Base-by-base conservation (phyloP, 2,329 filamentous ascomycete species). In the Ramularia endophylla region DNA sequence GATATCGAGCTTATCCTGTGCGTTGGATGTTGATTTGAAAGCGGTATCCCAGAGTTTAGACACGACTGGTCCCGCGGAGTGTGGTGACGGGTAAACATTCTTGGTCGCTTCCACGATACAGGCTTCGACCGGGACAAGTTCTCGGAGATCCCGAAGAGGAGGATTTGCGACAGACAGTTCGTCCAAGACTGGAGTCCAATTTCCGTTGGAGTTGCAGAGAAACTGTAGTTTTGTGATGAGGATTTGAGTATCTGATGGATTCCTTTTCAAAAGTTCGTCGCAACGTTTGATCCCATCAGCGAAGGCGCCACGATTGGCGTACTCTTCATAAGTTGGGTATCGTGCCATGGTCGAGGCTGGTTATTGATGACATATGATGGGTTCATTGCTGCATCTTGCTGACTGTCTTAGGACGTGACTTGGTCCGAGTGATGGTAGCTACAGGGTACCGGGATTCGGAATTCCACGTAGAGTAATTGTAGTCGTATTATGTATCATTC, bases 321-420 rank as follows among this genome's bases (percentile, higher is more conserved):
- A 60, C 40, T 61, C 59, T 27, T 59, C 58, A 39, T 57, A 59
- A 4, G 52, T 55, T n/a, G 59, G 59, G 33, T 56, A 60, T 11
- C 56, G 55, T 22, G 58, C 59, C 59, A 61, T 61, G 27, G n/a
- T 51, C 19, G 22, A 25, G 11, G n/a, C n/a, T n/a, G 22, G 22
- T 25, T 25, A 6, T 25, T 11, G 6, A 6, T 6, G 22, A 25
- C 22, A 31, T 30, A 8, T 29, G 8, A 38, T 22, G 13, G 27
- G 29, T 11, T 25, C 22, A 25, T 25, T 25, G 22, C 22, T 25
- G 22, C 22, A 25, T 25, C n/a, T n/a, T 36, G 30, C 15, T 15
- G 44, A 36, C 28, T 27, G n/a, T n/a, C n/a, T n/a, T n/a, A n/a
- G n/a, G n/a, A n/a, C n/a, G n/a, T n/a, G n/a, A n/a, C n/a, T n/a